Evolutionary conservation across 768 basidiomycete genomes (phyloP).

Genomic region (Russula earlei): DNA sequence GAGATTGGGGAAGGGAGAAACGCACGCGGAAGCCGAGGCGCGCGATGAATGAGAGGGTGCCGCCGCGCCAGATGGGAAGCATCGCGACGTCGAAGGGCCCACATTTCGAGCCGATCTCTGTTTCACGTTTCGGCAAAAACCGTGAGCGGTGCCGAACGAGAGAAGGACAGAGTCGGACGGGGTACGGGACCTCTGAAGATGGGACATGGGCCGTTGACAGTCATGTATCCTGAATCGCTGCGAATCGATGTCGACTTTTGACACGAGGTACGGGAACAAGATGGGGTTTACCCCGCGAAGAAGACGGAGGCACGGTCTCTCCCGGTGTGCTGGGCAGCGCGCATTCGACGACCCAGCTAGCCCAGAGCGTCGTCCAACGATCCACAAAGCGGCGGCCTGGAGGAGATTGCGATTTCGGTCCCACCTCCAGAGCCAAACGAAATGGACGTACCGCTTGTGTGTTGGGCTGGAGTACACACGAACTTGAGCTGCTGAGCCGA

Average conservation of each 20-base stretch:
- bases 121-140: not conserved
- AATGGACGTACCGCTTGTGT: conserved; percentile 29
- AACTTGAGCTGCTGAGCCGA: conserved; percentile 23
- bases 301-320: conserved; percentile 19
- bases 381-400: conserved; percentile 31
- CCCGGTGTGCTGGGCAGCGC: conserved; percentile 10
- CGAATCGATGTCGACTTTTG: too few species aligned
- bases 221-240: conserved; percentile 34
- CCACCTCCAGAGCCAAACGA: not conserved
- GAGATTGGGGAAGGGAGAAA: not conserved
- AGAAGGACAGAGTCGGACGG: not conserved
- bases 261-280: not conserved
- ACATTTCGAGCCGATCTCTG: conserved; percentile 32
- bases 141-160: not conserved
- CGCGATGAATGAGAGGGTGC: conserved; percentile 31
- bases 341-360: conserved; percentile 33
- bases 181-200: conserved; percentile 26
- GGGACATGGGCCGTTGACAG: conserved; percentile 27
- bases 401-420: not conserved
- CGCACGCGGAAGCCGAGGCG: conserved; percentile 32
- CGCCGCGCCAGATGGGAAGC: conserved; percentile 38
- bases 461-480: conserved; percentile 35
- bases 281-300: conserved; percentile 25
- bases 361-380: conserved; percentile 31
- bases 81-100: conserved; percentile 35